Conservation (phyloP, 1,284 basidiomycete species). For the Cryptococcus sp. region DNA sequence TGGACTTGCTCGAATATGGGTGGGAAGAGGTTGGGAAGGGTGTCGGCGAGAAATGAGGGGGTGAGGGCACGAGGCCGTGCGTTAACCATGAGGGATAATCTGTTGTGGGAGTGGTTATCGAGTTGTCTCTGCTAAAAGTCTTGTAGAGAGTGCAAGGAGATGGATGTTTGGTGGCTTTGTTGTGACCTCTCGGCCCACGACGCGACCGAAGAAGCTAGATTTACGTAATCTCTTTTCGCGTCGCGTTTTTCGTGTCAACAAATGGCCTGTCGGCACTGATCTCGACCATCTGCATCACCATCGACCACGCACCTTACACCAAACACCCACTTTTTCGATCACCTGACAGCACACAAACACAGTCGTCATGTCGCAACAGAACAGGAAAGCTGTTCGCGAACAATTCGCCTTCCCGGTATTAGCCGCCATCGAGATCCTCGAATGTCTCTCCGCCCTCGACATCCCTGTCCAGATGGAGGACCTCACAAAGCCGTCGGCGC, state of each 20-base stretch:
- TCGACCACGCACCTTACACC: background rate
- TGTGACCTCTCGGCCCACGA: no score
- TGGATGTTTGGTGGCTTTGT: no score
- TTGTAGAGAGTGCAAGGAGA: no score
- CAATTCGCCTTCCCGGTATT: conserved; percentile 38
- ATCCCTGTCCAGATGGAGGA: conserved; percentile 62
- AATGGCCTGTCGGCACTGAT: background rate
- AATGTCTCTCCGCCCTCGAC: conserved; percentile 38
- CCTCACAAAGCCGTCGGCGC: conserved; percentile 63
- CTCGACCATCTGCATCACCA: background rate
- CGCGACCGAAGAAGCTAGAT: no score
- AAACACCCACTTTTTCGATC: background rate
- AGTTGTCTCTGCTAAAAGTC: no score
- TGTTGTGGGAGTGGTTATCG: no score
- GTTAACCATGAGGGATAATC: conserved; percentile 20
- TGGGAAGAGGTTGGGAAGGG: conserved; percentile 50
- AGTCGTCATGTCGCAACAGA: conserved; percentile 25
- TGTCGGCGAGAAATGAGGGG: conserved; percentile 36
- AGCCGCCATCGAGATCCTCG: conserved; percentile 28
- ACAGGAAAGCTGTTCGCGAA: conserved; percentile 16
- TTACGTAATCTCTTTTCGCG: conserved; percentile 11
- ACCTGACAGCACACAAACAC: background rate
- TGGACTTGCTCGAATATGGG: conserved; percentile 81
- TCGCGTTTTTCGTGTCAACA: conserved; percentile 14
- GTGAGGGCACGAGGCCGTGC: conserved; percentile 20